A percentile compares a stretch with the other conserved stretches of the same genome.
Evolutionary conservation across 2,329 filamentous ascomycete species (phyloP).

Genomic region (Penicillium sumatraense): DNA sequence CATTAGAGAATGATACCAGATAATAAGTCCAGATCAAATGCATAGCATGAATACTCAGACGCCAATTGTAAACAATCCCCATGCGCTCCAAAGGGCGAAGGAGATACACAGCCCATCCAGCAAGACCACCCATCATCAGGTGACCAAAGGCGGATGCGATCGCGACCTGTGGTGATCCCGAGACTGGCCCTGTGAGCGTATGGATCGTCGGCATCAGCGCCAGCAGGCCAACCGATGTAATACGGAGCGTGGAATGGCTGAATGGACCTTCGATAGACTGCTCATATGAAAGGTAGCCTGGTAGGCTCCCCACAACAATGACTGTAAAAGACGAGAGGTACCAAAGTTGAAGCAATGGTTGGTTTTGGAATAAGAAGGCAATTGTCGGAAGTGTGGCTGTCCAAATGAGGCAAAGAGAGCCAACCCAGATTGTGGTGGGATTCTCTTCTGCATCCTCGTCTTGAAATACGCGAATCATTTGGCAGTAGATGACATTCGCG

Average conservation of each 20-base stretch:
- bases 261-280: neutral
- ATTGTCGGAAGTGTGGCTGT: neutral
- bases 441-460: neutral
- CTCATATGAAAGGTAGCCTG: neutral
- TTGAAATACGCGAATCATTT: neutral
- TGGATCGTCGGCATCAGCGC: neutral
- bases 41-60: neutral
- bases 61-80: neutral
- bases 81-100: neutral
- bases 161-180: neutral
- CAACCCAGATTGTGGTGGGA: neutral
- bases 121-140: neutral
- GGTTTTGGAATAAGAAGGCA: neutral
- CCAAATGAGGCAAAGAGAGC: neutral
- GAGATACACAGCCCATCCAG: neutral
- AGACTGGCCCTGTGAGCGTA: neutral
- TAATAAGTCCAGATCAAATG: neutral
- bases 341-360: neutral
- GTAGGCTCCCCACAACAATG: neutral
- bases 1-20: neutral
- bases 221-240: neutral
- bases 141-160: neutral
- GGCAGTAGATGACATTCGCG: slow-evolving; percentile 7
- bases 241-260: neutral
- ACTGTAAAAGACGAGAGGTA: neutral